Percentiles rank a stretch among this genome's conserved stretches.
Evolutionary conservation across 2,329 filamentous ascomycete species (phyloP).

Genomic region (Diaporthe ampelina): DNA sequence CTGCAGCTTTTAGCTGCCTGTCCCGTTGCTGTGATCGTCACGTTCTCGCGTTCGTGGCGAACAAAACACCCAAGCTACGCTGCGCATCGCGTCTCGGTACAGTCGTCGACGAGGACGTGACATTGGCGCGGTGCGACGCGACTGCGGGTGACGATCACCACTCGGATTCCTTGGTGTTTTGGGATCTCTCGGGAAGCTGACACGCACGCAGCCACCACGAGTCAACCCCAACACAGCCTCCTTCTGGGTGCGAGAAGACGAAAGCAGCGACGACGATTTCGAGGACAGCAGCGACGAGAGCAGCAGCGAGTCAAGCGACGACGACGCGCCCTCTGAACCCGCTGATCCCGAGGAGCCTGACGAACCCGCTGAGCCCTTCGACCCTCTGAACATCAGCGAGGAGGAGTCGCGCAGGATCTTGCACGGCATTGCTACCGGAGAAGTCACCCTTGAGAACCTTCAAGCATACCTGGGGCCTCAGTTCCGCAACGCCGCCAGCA

Average conservation of each 20-base stretch:
- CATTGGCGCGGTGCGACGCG: slow-evolving; percentile 9
- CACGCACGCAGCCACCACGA: not conserved
- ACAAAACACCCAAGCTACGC: not conserved
- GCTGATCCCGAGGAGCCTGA: not conserved
- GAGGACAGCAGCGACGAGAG: not conserved
- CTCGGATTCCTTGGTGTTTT: slow-evolving; percentile 17
- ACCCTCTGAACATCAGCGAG: no score
- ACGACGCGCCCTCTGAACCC: not conserved
- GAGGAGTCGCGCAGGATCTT: not conserved
- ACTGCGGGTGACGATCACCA: slow-evolving; percentile 12
- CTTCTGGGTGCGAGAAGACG: not conserved
- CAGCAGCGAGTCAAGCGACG: not conserved
- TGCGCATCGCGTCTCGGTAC: not conserved
- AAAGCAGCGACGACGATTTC: not conserved
- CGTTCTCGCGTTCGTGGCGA: not conserved
- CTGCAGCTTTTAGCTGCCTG: not conserved
- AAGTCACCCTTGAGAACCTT: not conserved
- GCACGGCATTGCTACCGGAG: not conserved
- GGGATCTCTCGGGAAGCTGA: not conserved
- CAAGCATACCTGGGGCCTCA: not conserved
- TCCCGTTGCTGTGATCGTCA: not conserved
- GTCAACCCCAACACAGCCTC: slow-evolving; percentile 13
- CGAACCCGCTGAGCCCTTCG: not conserved
- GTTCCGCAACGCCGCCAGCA: not conserved
- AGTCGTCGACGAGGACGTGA: not conserved